A percentile compares a stretch with the other conserved stretches of the same genome.
These are phyloP conservation scores for Yamadazyma philogaea DNA, from an alignment of 805 yeast species.

Conservation along the genomic window DNA sequence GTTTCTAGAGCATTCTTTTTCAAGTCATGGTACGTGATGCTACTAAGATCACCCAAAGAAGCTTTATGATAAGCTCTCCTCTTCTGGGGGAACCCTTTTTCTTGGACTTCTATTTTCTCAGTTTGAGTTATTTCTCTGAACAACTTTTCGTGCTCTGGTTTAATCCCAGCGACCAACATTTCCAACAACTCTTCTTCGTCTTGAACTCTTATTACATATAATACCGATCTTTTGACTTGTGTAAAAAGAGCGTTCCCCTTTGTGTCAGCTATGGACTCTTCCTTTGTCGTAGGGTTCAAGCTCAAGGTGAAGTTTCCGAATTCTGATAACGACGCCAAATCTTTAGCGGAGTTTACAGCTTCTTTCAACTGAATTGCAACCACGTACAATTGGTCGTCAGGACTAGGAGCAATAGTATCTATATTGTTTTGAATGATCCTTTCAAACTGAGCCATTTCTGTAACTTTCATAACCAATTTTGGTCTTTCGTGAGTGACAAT, in stretches of 20 bases:
- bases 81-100: constrained; percentile 23
- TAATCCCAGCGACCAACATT: constrained; percentile 62
- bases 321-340: constrained; percentile 48
- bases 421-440: constrained; percentile 40
- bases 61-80: constrained; percentile 44
- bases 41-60: constrained; percentile 48
- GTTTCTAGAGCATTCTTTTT: constrained; percentile 74
- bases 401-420: constrained; percentile 44
- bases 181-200: constrained; percentile 65
- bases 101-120: constrained; percentile 33
- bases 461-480: constrained; percentile 38
- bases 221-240: constrained; percentile 78
- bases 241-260: constrained; percentile 59
- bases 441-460: constrained; percentile 47
- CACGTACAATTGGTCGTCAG: constrained; percentile 54
- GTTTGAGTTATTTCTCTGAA: constrained; percentile 53
- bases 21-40: constrained; percentile 63
- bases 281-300: constrained; percentile 51
- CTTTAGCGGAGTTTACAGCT: constrained; percentile 35
- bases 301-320: constrained; percentile 53
- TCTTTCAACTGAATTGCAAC: constrained; percentile 41
- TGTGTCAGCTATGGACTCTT: constrained; percentile 49
- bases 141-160: constrained; percentile 62
- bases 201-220: constrained; percentile 82
- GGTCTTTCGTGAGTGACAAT: constrained; percentile 50